Evolutionary conservation across 306 rosid genomes (phyloP).

Genomic region (Cicer arietinum): DNA sequence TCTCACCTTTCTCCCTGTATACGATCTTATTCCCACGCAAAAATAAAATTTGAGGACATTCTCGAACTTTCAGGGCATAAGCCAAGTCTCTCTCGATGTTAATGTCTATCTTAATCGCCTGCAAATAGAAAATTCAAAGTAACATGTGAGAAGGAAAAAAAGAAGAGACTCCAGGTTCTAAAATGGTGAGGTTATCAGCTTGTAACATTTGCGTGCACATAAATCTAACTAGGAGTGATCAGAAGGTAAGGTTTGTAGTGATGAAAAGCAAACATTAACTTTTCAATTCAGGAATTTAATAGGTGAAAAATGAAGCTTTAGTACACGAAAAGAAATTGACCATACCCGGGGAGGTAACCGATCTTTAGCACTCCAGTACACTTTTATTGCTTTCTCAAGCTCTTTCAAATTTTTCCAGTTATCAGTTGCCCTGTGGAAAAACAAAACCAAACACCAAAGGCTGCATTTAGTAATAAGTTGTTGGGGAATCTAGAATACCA

Average conservation of each 20-base stretch:
- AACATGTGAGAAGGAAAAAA: constrained; percentile 26
- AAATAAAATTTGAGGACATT: constrained; percentile 83
- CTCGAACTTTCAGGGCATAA: constrained; percentile 81
- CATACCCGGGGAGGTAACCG: constrained; percentile 90
- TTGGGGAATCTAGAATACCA: background rate
- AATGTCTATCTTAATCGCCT: constrained; percentile 87
- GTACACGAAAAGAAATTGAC: constrained; percentile 16
- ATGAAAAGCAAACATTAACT: constrained; percentile 28
- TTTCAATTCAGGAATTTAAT: constrained; percentile 1
- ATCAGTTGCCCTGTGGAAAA: constrained; percentile 64
- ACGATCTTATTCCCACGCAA: constrained; percentile 73
- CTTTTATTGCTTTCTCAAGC: constrained; percentile 86
- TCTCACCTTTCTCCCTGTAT: constrained; percentile 91
- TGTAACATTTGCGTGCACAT: background rate
- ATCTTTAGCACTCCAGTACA: constrained; percentile 84
- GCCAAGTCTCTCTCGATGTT: constrained; percentile 92
- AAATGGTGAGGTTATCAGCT: background rate
- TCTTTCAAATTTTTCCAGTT: constrained; percentile 94
- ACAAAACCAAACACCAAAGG: constrained; percentile 30
- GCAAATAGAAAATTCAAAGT: constrained; percentile 36
- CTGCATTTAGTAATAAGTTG: constrained; percentile 21
- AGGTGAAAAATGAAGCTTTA: constrained; percentile 22
- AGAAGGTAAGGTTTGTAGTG: background rate
- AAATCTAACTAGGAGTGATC: constrained; percentile 3
- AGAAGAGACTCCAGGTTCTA: constrained; percentile 12